Percentiles rank a stretch among this genome's conserved stretches.
phyloP scores from a whole-genome alignment of 176 grass and related monocot genomes.

The Ananas comosus region DNA sequence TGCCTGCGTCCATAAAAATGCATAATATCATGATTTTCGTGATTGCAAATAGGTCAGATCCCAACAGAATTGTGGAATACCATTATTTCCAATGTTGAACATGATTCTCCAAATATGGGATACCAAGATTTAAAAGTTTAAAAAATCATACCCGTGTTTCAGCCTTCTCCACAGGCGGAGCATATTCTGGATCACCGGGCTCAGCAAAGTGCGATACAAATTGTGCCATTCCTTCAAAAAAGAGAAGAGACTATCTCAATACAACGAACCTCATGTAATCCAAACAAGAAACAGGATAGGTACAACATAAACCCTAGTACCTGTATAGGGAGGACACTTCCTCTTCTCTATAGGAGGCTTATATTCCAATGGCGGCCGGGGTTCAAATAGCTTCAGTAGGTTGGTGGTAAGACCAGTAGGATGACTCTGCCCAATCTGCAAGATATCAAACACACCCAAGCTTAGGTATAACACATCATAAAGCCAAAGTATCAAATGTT shows the following conservation, averaged over 20 bases:
- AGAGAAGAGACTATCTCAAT: not conserved
- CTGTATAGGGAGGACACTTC: constrained; percentile 50
- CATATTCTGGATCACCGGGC: constrained; percentile 45
- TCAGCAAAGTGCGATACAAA: constrained; percentile 51
- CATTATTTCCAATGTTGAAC: not conserved
- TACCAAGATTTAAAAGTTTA: constrained; percentile 12
- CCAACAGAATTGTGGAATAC: too few relatives aligned
- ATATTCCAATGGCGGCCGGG: constrained; percentile 59
- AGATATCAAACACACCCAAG: constrained; percentile 13
- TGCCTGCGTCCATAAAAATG: constrained; percentile 23
- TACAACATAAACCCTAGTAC: constrained; percentile 10
- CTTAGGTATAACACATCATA: not conserved
- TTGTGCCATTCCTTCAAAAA: constrained; percentile 49
- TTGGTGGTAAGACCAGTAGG: constrained; percentile 79
- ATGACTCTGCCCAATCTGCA: constrained; percentile 85
- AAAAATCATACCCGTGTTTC: not conserved
- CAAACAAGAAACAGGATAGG: not conserved
- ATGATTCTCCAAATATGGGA: not conserved
- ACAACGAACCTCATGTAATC: not conserved
- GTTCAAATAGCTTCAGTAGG: constrained; percentile 88
- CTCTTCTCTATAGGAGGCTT: constrained; percentile 73
- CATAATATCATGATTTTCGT: not conserved
- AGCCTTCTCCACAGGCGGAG: constrained; percentile 38
- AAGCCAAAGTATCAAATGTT: not conserved
- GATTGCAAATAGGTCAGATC: too few relatives aligned